These are phyloP conservation scores for Seiridium cupressi DNA, from an alignment of 2,329 filamentous ascomycete genomes.

Conservation along the genomic window DNA sequence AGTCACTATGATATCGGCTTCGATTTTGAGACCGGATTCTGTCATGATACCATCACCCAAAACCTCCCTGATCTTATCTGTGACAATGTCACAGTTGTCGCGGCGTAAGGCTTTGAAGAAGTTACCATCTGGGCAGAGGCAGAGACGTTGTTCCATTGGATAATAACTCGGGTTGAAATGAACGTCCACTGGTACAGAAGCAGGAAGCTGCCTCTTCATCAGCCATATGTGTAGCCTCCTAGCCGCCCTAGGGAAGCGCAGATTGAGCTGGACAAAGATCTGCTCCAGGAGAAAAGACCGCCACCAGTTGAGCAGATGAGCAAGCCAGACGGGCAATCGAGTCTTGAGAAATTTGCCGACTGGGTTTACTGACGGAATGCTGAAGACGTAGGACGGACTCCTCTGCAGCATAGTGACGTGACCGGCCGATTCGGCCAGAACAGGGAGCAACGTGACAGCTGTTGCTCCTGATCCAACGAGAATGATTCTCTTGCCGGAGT, in stretches of 20 bases:
- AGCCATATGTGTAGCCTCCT: constrained; percentile 39
- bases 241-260: constrained; percentile 43
- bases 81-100: constrained; percentile 41
- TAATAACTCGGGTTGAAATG: constrained; percentile 54
- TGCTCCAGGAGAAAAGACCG: constrained; percentile 36
- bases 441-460: constrained; percentile 63
- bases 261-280: constrained; percentile 43
- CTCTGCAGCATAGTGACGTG: constrained; percentile 70
- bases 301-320: constrained; percentile 43
- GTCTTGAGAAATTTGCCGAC: constrained; percentile 33
- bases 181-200: constrained; percentile 42
- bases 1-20: constrained; percentile 62
- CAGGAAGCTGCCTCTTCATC: constrained; percentile 46
- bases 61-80: constrained; percentile 42
- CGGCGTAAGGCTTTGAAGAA: constrained; percentile 39
- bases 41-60: constrained; percentile 41
- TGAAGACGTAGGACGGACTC: constrained; percentile 59
- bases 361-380: constrained; percentile 39
- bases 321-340: constrained; percentile 40
- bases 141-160: constrained; percentile 68
- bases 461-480: constrained; percentile 69
- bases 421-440: constrained; percentile 53
- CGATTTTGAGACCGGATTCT: constrained; percentile 37
- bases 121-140: constrained; percentile 47
- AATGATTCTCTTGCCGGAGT: constrained; percentile 61